Conservation (phyloP, 306 rosid species). For the Fragaria vesca region DNA sequence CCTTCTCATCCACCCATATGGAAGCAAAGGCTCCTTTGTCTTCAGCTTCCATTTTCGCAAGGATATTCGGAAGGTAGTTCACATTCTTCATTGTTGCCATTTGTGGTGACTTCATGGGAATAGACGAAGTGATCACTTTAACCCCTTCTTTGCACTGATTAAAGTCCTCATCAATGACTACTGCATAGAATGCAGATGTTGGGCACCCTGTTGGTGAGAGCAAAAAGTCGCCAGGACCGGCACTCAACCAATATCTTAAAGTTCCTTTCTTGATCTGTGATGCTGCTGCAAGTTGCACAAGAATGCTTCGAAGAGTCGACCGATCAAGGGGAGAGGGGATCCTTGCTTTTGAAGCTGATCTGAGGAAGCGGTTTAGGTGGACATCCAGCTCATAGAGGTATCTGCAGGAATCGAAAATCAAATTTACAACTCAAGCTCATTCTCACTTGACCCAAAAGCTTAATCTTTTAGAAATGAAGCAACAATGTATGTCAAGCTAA, state of each 20-base stretch:
- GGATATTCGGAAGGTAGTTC: constrained; percentile 89
- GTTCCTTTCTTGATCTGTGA: constrained; percentile 77
- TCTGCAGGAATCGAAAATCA: constrained; percentile 30
- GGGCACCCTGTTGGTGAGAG: constrained; percentile 59
- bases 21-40: constrained; percentile 78
- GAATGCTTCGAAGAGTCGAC: constrained; percentile 71
- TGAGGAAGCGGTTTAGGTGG: constrained; percentile 76
- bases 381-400: constrained; percentile 78
- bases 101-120: constrained; percentile 69
- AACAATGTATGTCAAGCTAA: not conserved
- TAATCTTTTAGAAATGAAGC: not conserved
- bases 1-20: constrained; percentile 84
- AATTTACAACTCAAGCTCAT: not conserved
- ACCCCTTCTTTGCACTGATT: constrained; percentile 81
- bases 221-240: constrained; percentile 92
- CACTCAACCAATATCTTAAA: constrained; percentile 79
- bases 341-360: constrained; percentile 79
- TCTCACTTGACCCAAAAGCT: not conserved
- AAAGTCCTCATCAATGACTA: constrained; percentile 59
- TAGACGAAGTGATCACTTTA: constrained; percentile 62
- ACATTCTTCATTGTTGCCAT: constrained; percentile 83
- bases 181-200: constrained; percentile 80
- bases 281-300: constrained; percentile 65
- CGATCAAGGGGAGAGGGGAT: constrained; percentile 56
- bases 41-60: constrained; percentile 77